phyloP scores from a whole-genome alignment of 108 stramenopile genomes.

The Pelagomonas calceolata region DNA sequence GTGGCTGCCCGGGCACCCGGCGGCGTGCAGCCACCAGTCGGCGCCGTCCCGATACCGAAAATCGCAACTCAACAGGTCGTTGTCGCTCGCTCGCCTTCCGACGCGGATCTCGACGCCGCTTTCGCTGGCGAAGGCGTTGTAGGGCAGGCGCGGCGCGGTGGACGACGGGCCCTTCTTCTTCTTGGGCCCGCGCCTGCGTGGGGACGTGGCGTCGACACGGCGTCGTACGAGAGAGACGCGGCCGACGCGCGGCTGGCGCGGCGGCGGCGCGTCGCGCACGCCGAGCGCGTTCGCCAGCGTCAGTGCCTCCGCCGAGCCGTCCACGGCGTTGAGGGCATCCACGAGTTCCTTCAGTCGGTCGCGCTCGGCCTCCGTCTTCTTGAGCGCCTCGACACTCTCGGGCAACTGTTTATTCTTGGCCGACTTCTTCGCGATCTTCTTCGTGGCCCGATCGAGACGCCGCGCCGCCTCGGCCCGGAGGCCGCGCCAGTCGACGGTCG shows the following conservation, averaged over 20 bases:
- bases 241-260: not conserved
- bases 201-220: too few species aligned
- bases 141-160: conserved; percentile 3
- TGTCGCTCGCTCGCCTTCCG: conserved; percentile 71
- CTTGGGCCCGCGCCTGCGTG: too few species aligned
- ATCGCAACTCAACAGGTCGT: conserved; percentile 59
- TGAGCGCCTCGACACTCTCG: not conserved
- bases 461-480: not conserved
- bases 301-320: not conserved
- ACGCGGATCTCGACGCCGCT: conserved; percentile 33
- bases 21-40: conserved; percentile 82
- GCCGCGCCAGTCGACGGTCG: not conserved
- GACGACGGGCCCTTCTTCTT: not conserved
- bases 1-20: conserved; percentile 77
- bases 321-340: not conserved
- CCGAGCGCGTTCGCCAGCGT: not conserved
- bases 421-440: not conserved
- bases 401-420: not conserved
- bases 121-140: not conserved
- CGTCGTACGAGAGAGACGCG: too few species aligned
- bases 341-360: not conserved
- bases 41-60: conserved; percentile 60
- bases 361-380: not conserved
- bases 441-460: not conserved
- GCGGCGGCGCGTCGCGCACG: conserved; percentile 4